Evolutionary conservation across 805 yeast species (phyloP).

Genomic region (Saturnispora galanensis): DNA sequence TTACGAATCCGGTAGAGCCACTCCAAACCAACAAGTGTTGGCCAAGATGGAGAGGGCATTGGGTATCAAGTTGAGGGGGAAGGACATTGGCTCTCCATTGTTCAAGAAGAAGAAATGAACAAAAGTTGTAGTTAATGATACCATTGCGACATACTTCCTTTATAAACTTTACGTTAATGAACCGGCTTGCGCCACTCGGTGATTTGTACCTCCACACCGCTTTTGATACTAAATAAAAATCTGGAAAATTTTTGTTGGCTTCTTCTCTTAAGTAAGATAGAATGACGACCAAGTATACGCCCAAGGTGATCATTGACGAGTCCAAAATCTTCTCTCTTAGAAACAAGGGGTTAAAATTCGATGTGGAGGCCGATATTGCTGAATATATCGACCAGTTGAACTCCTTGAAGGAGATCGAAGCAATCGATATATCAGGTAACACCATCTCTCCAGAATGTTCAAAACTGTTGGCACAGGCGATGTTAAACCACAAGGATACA

Average conservation of each 20-base stretch:
- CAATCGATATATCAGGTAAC: slow-evolving; percentile 82
- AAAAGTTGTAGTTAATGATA: no score
- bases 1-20: slow-evolving; percentile 93
- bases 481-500: slow-evolving; percentile 33
- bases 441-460: slow-evolving; percentile 92
- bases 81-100: slow-evolving; percentile 86
- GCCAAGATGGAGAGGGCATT: slow-evolving; percentile 88
- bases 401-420: slow-evolving; percentile 30
- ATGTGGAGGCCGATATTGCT: slow-evolving; percentile 60
- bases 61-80: slow-evolving; percentile 93
- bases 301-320: slow-evolving; percentile 32
- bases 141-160: neutral
- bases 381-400: slow-evolving; percentile 55
- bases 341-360: slow-evolving; percentile 68
- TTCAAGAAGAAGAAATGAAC: slow-evolving; percentile 39
- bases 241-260: neutral
- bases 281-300: slow-evolving; percentile 28
- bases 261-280: neutral
- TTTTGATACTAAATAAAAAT: neutral
- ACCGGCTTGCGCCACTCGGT: neutral
- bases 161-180: neutral
- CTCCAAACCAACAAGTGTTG: slow-evolving; percentile 90
- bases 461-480: slow-evolving; percentile 50
- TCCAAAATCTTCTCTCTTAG: slow-evolving; percentile 51
- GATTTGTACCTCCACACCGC: neutral